phyloP scores from a whole-genome alignment of 495 filamentous ascomycete species.

The Viridothelium virens region DNA sequence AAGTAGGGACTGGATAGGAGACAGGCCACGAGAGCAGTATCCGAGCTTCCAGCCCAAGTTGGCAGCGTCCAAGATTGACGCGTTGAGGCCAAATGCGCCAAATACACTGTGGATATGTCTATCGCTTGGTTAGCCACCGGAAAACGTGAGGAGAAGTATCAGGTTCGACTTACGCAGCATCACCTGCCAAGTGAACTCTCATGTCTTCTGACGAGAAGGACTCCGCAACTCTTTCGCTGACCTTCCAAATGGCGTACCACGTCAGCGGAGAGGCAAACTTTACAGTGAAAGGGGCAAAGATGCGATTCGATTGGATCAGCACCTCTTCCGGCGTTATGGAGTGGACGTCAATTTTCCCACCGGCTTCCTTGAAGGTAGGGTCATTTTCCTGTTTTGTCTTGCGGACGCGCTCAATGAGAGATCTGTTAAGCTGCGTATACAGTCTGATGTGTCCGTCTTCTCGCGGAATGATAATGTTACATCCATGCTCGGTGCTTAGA shows the following conservation, averaged over 20 bases:
- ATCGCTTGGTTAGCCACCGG: not conserved
- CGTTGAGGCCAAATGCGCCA: conserved; percentile 39
- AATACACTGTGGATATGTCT: conserved; percentile 38
- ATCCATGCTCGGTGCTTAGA: conserved; percentile 33
- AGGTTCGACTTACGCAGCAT: conserved; percentile 33
- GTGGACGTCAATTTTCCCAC: conserved; percentile 31
- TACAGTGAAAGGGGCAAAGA: conserved; percentile 36
- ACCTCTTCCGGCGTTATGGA: conserved; percentile 36
- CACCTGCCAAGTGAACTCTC: conserved; percentile 36
- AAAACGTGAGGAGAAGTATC: conserved; percentile 10
- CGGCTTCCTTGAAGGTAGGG: conserved; percentile 26
- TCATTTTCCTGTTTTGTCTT: conserved; percentile 16
- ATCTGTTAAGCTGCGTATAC: conserved; percentile 22
- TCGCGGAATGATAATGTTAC: conserved; percentile 36
- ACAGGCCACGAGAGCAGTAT: conserved; percentile 23
- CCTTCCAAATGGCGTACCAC: conserved; percentile 42
- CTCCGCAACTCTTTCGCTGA: conserved; percentile 36
- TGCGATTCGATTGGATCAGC: conserved; percentile 34
- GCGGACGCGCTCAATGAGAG: not conserved
- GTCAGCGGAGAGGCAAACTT: conserved; percentile 32
- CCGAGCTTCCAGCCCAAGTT: conserved; percentile 40
- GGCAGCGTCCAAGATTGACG: conserved; percentile 36
- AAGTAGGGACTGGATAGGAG: conserved; percentile 22
- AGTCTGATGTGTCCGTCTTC: conserved; percentile 37
- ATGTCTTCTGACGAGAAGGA: conserved; percentile 33